phyloP scores from a whole-genome alignment of 768 basidiomycete genomes.

The Mycena galericulata region DNA sequence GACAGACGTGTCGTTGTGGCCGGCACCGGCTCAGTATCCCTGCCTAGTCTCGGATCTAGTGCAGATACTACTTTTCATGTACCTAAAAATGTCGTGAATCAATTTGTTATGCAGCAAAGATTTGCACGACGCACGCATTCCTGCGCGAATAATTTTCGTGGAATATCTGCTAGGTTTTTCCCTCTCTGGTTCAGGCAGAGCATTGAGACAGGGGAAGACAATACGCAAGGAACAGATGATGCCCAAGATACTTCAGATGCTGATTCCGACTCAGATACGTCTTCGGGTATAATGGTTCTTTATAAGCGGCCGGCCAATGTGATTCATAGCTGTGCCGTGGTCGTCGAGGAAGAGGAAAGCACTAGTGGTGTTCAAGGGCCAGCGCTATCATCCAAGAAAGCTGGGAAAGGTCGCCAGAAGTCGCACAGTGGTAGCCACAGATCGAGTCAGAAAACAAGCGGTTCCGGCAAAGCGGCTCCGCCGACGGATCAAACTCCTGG shows the following conservation, averaged over 20 bases:
- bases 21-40: neutral
- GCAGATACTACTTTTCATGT: neutral
- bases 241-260: neutral
- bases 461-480: too few species aligned
- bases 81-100: neutral
- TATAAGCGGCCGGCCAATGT: neutral
- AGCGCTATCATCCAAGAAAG: neutral
- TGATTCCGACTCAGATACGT: too few species aligned
- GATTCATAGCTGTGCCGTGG: neutral
- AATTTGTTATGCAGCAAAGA: neutral
- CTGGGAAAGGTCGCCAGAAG: neutral
- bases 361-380: neutral
- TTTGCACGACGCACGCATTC: neutral
- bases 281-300: too few species aligned
- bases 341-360: neutral
- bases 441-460: too few species aligned
- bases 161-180: neutral
- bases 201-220: neutral
- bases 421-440: too few species aligned
- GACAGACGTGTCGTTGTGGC: neutral
- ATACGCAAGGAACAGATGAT: neutral
- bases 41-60: neutral
- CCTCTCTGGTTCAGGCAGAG: conserved; percentile 13
- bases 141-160: neutral
- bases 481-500: too few species aligned